Evolutionary conservation across 2,329 filamentous ascomycete genomes (phyloP), one percentile per base, ranked within the genome.

Genomic region (Chalaropsis ovoidea): DNA sequence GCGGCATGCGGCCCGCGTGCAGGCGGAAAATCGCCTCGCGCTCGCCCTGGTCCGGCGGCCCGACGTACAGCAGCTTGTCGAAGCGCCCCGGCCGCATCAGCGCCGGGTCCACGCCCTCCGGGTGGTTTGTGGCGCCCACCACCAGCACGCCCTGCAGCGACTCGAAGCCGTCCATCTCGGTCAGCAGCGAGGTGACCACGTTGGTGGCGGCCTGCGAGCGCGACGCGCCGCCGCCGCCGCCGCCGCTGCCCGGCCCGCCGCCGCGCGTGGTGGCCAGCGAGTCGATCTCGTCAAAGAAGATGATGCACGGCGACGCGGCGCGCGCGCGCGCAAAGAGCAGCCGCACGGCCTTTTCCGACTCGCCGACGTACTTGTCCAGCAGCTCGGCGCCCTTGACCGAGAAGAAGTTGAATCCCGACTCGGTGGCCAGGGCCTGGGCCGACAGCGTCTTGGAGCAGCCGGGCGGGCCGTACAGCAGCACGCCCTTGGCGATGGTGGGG

Each of bases 91-190:
- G 88, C 0, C 93, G 84, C 72, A 96, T 83, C 42, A 97, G 80
- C 0, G 93, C 93, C 0, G 89, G 84, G 72, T 97, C 93, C 22
- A 97, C 82, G 1, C 86, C 81, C 71, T 95, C 88, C 0, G 93
- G 93, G 64, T 90, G 85, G 76, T 97, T 97, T 0, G 93, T 97
- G 1, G 93, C 93, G 0, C 90, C 93, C 19, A 97, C 83, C 15
- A 96, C 87, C 67, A 95, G 82, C 0, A 97, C 91, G 66, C 89
- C 89, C 65, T 86, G 86, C 22, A 95, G 79, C 47, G 86, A 80
- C 74, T 96, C 90, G 70, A 96, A 95, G 60, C 93, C 93, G 72
- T 96, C 93, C 88, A 97, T 95, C 73, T 96, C 93, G 68, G 91
- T 96, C 4, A 97, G 81, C 35, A 97, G 78, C 1, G 92, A 95